A percentile compares a stretch with the other conserved stretches of the same genome.
Evolutionary conservation across 495 filamentous ascomycete species (phyloP).

Genomic region (Hypoxylon crocopeplum): DNA sequence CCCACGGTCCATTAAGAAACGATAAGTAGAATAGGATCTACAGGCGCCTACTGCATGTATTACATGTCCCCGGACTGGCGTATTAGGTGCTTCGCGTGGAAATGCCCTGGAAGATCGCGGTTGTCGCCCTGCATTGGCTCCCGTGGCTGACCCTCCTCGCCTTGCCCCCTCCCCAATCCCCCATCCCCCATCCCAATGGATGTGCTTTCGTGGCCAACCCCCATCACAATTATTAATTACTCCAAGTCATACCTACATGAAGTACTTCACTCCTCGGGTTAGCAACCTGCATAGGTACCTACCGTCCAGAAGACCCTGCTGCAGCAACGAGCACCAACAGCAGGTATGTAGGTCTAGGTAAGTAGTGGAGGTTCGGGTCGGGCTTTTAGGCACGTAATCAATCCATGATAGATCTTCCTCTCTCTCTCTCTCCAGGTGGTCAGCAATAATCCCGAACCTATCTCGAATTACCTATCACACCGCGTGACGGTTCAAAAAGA

Average conservation of each 20-base stretch:
- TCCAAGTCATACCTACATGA: constrained; percentile 20
- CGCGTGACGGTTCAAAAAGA: no score
- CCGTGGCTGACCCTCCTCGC: constrained; percentile 28
- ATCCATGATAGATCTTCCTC: no score
- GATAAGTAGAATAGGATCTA: constrained; percentile 8
- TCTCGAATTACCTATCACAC: no score
- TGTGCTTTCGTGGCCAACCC: neutral
- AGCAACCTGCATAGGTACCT: neutral
- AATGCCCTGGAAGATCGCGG: constrained; percentile 17
- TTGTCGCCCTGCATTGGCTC: constrained; percentile 32
- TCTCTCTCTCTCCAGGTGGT: no score
- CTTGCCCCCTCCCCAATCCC: no score
- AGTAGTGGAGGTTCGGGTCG: constrained; percentile 24
- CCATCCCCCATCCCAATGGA: no score
- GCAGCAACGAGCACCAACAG: no score
- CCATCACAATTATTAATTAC: constrained; percentile 29
- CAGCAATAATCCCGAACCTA: no score
- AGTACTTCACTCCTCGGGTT: no score
- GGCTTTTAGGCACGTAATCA: constrained; percentile 35
- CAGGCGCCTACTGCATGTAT: constrained; percentile 9
- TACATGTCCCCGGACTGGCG: neutral
- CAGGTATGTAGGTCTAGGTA: neutral
- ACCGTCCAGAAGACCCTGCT: no score
- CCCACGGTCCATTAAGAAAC: neutral
- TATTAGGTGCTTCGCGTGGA: constrained; percentile 11